Evolutionary conservation across 331 rosid genomes (phyloP).

Genomic region (Saraca asoca): DNA sequence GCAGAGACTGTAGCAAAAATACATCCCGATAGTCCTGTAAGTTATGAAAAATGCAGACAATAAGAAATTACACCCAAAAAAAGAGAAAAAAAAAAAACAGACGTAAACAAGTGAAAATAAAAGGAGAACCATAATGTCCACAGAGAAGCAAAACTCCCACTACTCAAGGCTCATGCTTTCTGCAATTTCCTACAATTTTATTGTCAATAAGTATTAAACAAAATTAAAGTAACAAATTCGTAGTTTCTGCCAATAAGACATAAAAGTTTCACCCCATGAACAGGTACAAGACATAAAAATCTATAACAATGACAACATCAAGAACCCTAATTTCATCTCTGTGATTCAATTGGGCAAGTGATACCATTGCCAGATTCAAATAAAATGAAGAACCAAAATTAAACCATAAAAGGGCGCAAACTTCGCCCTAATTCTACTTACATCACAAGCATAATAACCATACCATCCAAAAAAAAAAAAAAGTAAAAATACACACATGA

Average conservation of each 20-base stretch:
- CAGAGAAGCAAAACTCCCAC: background rate
- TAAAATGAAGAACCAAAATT: too few relatives aligned
- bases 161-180: constrained; percentile 17
- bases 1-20: constrained; percentile 37
- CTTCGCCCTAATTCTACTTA: too few relatives aligned
- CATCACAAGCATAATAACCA: too few relatives aligned
- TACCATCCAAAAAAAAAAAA: too few relatives aligned
- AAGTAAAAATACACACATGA: too few relatives aligned
- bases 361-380: constrained; percentile 18
- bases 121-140: background rate
- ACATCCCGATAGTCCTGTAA: constrained; percentile 37
- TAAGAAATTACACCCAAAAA: constrained; percentile 26
- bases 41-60: constrained; percentile 21
- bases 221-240: constrained; percentile 4
- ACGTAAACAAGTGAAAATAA: background rate
- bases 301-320: constrained; percentile 14
- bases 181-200: constrained; percentile 28
- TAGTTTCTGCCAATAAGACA: background rate
- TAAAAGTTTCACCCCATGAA: constrained; percentile 3
- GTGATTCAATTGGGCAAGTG: constrained; percentile 15
- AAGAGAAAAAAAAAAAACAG: too few relatives aligned
- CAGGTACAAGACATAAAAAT: background rate
- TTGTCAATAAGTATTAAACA: background rate
- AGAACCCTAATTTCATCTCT: constrained; percentile 45
- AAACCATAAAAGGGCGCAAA: too few relatives aligned